These are phyloP conservation scores for Micromonas pusilla DNA, from an alignment of 139 green algal genomes.

Conservation along the genomic window DNA sequence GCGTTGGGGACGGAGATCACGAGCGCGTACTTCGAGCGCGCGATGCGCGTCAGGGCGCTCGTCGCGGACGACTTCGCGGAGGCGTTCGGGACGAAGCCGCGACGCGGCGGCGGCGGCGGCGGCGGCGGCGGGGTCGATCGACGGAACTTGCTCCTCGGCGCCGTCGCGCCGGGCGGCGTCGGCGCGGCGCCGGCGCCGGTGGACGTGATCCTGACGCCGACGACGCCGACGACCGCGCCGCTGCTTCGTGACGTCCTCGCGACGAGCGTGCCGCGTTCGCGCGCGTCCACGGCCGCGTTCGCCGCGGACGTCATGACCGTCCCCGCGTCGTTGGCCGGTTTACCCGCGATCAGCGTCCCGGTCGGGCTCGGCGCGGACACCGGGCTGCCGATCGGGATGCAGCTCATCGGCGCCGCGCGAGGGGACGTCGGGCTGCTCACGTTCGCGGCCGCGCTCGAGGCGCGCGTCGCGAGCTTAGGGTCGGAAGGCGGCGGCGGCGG, in stretches of 20 bases:
- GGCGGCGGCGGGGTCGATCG: neutral
- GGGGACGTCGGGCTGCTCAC: neutral
- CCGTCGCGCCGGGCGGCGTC: neutral
- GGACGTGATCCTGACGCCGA: constrained; percentile 15
- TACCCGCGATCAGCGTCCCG: constrained; percentile 53
- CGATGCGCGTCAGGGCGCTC: neutral
- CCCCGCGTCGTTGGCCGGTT: constrained; percentile 85
- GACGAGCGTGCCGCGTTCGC: too few species aligned
- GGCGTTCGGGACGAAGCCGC: neutral
- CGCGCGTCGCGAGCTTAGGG: too few species aligned
- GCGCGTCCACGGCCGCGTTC: constrained; percentile 31
- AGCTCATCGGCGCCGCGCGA: neutral
- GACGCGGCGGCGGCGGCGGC: too few species aligned
- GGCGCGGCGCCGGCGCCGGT: neutral
- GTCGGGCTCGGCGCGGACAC: neutral
- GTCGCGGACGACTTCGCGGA: constrained; percentile 19
- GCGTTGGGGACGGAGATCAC: neutral
- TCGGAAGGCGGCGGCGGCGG: too few species aligned
- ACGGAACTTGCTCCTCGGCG: neutral
- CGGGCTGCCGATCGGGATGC: constrained; percentile 20
- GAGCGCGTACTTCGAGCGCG: neutral
- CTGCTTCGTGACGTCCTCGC: neutral
- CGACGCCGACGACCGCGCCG: neutral
- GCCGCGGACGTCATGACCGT: constrained; percentile 91
- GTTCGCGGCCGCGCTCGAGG: neutral